A percentile compares a stretch with the other conserved stretches of the same genome.
phyloP scores from a whole-genome alignment of 352 stramenopile species.

The Phytophthora podocarpi region DNA sequence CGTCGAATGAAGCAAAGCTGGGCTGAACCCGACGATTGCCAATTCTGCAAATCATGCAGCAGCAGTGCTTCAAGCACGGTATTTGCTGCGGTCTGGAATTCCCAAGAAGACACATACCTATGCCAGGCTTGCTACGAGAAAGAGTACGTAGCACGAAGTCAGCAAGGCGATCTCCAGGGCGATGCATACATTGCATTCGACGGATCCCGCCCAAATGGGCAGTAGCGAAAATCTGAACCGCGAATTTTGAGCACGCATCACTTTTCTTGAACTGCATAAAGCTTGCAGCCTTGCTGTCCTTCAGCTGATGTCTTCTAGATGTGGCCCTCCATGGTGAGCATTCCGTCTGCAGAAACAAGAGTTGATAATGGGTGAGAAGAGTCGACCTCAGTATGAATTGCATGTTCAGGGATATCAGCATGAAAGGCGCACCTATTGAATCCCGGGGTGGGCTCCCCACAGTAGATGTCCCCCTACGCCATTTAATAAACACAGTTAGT shows the following conservation, averaged over 20 bases:
- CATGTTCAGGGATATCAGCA: neutral
- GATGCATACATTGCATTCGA: conserved; percentile 54
- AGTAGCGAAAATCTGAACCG: conserved; percentile 10
- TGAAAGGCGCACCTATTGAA: conserved; percentile 35
- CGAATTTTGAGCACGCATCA: neutral
- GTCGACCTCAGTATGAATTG: neutral
- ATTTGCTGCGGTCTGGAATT: conserved; percentile 65
- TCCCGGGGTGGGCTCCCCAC: conserved; percentile 37
- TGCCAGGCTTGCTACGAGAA: conserved; percentile 50
- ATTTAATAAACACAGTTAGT: conserved; percentile 18
- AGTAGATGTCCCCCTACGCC: conserved; percentile 30
- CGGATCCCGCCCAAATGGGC: conserved; percentile 45
- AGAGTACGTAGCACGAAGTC: conserved; percentile 25
- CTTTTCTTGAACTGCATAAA: neutral
- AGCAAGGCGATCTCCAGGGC: conserved; percentile 11
- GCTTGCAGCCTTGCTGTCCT: neutral
- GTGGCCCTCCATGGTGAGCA: conserved; percentile 68
- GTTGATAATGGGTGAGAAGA: neutral
- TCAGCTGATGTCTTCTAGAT: conserved; percentile 41
- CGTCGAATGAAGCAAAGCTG: conserved; percentile 59
- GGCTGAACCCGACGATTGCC: conserved; percentile 57
- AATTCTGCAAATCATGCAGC: conserved; percentile 44
- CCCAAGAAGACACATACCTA: conserved; percentile 46
- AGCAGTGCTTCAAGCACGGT: conserved; percentile 1
- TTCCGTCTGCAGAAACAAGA: conserved; percentile 15